phyloP scores from a whole-genome alignment of 164 flowering plant species.

The Vitis rupestris region DNA sequence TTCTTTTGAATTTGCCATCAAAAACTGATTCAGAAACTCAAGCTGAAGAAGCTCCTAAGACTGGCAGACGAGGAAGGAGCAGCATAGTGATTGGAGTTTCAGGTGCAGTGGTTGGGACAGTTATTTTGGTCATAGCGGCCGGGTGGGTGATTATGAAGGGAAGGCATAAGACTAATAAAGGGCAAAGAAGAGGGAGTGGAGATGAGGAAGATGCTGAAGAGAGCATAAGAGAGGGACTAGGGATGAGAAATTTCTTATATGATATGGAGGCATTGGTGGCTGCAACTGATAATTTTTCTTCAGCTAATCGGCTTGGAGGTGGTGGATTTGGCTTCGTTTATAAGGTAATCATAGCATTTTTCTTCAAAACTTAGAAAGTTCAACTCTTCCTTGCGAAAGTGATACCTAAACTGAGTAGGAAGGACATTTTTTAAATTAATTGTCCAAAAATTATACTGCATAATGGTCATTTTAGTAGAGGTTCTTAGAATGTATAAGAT shows the following conservation, averaged over 20 bases:
- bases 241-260: slow-evolving; percentile 2
- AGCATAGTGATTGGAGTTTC: background rate
- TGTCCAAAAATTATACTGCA: too few species aligned
- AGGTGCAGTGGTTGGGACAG: slow-evolving; percentile 2
- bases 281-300: slow-evolving; percentile 20
- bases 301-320: slow-evolving; percentile 13
- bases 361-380: background rate
- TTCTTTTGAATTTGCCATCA: background rate
- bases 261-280: slow-evolving; percentile 9
- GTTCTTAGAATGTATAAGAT: too few species aligned
- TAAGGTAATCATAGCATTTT: background rate
- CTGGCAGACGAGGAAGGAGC: background rate
- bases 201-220: background rate
- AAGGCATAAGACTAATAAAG: background rate
- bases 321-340: slow-evolving; percentile 21
- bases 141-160: background rate
- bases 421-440: too few species aligned
- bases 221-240: background rate
- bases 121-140: background rate
- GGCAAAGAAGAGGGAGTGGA: background rate
- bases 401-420: too few species aligned
- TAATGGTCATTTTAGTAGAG: too few species aligned
- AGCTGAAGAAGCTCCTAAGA: background rate
- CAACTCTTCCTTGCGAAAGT: too few species aligned
- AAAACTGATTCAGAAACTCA: background rate